Evolutionary conservation across 345 rosid genomes (phyloP).

Genomic region (Eucalyptus dawsonii): DNA sequence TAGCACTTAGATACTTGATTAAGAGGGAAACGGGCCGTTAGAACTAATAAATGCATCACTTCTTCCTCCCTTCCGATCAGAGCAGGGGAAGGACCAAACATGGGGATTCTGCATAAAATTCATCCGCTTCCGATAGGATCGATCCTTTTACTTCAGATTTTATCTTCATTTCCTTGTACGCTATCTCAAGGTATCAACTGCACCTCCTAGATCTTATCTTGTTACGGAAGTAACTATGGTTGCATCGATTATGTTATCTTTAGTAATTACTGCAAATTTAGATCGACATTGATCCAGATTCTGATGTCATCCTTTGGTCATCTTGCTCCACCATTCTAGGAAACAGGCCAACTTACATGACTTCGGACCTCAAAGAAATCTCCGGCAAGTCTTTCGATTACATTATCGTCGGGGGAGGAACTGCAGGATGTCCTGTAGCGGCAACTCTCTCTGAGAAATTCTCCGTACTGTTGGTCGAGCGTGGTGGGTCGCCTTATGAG

Average conservation of each 20-base stretch:
- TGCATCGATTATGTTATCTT: background rate
- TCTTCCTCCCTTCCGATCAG: background rate
- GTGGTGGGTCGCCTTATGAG: conserved; percentile 55
- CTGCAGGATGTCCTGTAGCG: conserved; percentile 61
- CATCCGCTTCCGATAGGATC: background rate
- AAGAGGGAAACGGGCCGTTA: background rate
- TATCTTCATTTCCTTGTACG: background rate
- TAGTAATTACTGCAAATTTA: background rate
- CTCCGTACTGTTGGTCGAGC: conserved; percentile 54
- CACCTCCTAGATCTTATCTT: background rate
- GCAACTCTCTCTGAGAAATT: conserved; percentile 51
- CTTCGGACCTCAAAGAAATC: conserved; percentile 38
- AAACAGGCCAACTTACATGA: conserved; percentile 33
- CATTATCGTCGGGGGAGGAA: conserved; percentile 64
- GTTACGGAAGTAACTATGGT: background rate
- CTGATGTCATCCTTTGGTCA: background rate
- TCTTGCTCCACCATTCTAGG: conserved; percentile 10
- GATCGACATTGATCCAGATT: background rate
- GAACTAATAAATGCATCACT: background rate
- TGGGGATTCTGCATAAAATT: background rate
- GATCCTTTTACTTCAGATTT: background rate
- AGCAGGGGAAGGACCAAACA: background rate
- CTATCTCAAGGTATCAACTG: conserved; percentile 11
- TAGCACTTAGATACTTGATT: background rate
- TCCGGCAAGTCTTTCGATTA: conserved; percentile 64